Evolutionary conservation across 345 rosid genomes (phyloP), one percentile per base, ranked within the genome.

Genomic region (Kandelia obovata): DNA sequence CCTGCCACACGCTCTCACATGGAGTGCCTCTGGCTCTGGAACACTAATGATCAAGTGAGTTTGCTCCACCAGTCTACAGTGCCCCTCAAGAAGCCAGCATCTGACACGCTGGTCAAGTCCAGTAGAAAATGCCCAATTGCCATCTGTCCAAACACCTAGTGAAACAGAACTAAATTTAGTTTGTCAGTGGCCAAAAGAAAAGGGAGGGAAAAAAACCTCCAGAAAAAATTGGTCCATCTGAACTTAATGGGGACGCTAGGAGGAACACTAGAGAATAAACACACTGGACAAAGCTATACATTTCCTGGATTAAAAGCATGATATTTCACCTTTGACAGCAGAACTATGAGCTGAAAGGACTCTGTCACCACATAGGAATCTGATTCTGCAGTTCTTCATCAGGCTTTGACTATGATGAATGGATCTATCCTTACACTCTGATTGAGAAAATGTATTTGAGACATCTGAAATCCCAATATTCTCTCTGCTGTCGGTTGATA

Each of bases 31-130:
- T 57, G 99, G 98, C 78, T 95, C 98, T 7, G 96, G 93, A 51
- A 95, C 97, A 57, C 91, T 88, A 10, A 86, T 75, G 61, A 90
- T 75, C 63, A 86, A 55, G 76, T 81, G 84, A 79, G 91, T 71
- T 58, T 84, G 82, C 72, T 87, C 89, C 0, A 39, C 72, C 21
- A 88, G 74, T 80, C 81, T 83, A 66, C 83, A 74, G 20, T 73
- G 68, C 46, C 85, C 83, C 65, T 82, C 75, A 23, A 85, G 71
- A 47, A 58, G 78, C 98, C 97, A 95, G 78, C 93, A 92, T 69
- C 97, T 77, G 62, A 95, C 77, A 7, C 99, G 94, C 80, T 92
- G 98, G 85, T 95, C 99, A 78, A 95, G 98, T 66, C 99, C 97
- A n/a, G 97, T 82, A 3, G 96, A 92, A 70, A 95, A 90, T 52